Conservation (phyloP, 2,329 filamentous ascomycete genomes). For the Fusarium marasasianum region DNA sequence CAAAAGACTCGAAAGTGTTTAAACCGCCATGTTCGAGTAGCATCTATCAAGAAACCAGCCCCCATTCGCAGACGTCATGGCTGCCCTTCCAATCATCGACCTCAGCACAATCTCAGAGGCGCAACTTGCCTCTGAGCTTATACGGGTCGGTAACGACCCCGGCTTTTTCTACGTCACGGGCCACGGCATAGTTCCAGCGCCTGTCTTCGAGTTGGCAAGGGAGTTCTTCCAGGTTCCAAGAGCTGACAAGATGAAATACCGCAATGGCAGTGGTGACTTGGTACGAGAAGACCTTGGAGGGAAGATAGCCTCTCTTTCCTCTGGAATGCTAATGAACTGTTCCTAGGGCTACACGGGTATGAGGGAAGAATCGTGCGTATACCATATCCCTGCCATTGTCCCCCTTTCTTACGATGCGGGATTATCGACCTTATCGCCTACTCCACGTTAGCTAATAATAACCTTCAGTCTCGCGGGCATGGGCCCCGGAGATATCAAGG, state of each 20-base stretch:
- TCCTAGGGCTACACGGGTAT: neutral
- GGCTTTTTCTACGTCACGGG: neutral
- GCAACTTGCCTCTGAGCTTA: neutral
- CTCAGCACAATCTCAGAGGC: neutral
- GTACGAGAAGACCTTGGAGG: neutral
- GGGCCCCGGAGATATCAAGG: neutral
- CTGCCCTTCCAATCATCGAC: neutral
- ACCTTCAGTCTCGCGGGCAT: neutral
- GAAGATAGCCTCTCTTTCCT: rapidly evolving
- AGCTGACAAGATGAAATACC: neutral
- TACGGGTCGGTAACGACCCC: neutral
- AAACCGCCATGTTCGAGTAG: neutral
- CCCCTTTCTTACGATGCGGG: neutral
- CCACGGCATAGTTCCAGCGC: neutral
- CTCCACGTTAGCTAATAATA: neutral
- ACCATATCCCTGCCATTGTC: neutral
- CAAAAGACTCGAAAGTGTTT: neutral
- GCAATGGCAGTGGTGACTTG: neutral
- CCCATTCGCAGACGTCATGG: neutral
- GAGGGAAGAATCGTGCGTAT: neutral
- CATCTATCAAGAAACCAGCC: neutral
- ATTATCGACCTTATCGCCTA: neutral
- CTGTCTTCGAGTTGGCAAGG: neutral
- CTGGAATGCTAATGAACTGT: neutral
- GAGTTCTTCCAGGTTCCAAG: neutral